Evolutionary conservation across 2,329 filamentous ascomycete species (phyloP), one percentile per base, ranked within the genome.

Genomic region (Drechslera avenae): DNA sequence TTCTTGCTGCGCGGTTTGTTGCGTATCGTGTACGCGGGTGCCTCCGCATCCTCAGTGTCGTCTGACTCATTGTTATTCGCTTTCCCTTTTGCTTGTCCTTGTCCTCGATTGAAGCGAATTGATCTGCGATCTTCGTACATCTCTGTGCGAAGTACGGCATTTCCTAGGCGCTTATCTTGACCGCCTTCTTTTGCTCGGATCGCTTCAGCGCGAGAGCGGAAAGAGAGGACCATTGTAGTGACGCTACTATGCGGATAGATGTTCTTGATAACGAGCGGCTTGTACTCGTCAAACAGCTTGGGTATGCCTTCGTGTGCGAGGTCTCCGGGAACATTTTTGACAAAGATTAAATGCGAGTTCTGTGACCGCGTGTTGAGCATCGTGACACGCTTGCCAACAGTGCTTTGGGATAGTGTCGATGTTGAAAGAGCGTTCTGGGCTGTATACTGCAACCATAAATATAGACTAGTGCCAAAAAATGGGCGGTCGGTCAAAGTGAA

Each of bases 281-380:
- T 28, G 33, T 55, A 62, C 3, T 47, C 48, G 5, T 35, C 16
- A 42, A 44, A 64, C 0, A 62, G 30, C 1, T 10, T 10, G 7
- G 33, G 39, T 4, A 62, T 42, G 5, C 47, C 36, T 7, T 39
- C 17, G 3, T 32, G 40, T 1, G 46, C 37, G 2, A 53, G 32
- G 1, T 60, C 48, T 37, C 39, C 46, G 2, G 60, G 62, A 1
- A 64, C 56, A 14, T 64, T 63, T 19, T 62, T 64, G 8, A 60
- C 62, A 37, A 64, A 64, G 13, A 64, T 34, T 0, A 57, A 48
- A 12, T 61, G 58, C n/a, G 51, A 39, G 9, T 56, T 48, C 7
- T 44, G 32, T 3, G 44, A 44, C 30, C 14, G 48, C 6, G 13
- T 37, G 26, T 23, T 23, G 9, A 2, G 9, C 21, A 23, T 23